Evolutionary conservation across 495 filamentous ascomycete genomes (phyloP).

Genomic region (Aspergillus panamensis): DNA sequence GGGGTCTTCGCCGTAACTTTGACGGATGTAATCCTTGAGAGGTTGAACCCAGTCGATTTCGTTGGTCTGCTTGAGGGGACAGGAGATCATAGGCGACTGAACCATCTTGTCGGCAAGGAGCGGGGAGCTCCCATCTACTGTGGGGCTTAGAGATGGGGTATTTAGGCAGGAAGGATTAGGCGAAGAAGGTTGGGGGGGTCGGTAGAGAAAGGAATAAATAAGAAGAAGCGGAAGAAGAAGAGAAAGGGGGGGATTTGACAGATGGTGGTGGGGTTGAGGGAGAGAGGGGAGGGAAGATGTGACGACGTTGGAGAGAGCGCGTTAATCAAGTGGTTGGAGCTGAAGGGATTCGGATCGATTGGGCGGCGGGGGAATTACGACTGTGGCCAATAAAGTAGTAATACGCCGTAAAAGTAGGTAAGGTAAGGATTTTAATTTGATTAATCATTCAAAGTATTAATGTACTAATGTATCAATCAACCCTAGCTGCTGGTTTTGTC

Average conservation of each 20-base stretch:
- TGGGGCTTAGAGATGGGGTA: constrained; percentile 14
- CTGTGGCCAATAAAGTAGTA: no score
- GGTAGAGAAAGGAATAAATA: constrained; percentile 9
- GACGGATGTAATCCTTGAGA: constrained; percentile 87
- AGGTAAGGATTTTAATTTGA: no score
- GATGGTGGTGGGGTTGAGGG: constrained; percentile 7
- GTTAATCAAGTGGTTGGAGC: constrained; percentile 19
- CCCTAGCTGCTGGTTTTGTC: no score
- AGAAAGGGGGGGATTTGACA: neutral
- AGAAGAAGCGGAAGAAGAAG: neutral
- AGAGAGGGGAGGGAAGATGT: constrained; percentile 4
- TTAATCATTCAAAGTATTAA: no score
- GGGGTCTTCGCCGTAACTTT: constrained; percentile 93
- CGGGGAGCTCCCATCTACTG: constrained; percentile 41
- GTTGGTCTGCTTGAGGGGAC: constrained; percentile 95
- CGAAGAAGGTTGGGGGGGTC: constrained; percentile 7
- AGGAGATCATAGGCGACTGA: constrained; percentile 87
- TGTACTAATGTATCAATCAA: no score
- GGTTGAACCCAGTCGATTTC: constrained; percentile 98
- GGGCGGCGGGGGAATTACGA: no score
- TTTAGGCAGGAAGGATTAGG: neutral
- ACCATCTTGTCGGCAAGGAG: constrained; percentile 54
- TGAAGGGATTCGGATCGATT: constrained; percentile 8
- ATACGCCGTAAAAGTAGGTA: no score
- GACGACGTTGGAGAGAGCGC: constrained; percentile 9